phyloP scores from a whole-genome alignment of 768 basidiomycete species.

The Sarcodon sp. region DNA sequence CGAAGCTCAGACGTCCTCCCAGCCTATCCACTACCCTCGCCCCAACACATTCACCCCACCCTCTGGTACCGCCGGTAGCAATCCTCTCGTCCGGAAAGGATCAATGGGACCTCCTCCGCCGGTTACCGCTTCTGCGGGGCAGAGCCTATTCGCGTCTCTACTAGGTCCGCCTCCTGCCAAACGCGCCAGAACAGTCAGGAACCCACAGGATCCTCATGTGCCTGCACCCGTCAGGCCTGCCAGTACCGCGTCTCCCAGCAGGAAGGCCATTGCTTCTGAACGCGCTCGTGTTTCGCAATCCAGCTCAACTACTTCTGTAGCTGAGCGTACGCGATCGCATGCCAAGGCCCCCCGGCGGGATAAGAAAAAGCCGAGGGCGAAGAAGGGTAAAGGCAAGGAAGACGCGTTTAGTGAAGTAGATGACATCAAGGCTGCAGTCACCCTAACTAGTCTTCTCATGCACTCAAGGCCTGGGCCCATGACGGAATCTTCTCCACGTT shows the following conservation, averaged over 20 bases:
- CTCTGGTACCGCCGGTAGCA: slow-evolving; percentile 16
- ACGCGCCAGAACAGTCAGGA: slow-evolving; percentile 70
- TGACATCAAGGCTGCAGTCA: slow-evolving; percentile 77
- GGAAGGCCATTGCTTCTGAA: neutral
- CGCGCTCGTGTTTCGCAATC: slow-evolving; percentile 5
- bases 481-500: slow-evolving; percentile 56
- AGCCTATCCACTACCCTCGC: slow-evolving; percentile 19
- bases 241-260: slow-evolving; percentile 5
- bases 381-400: slow-evolving; percentile 7
- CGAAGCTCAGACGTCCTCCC: slow-evolving; percentile 42
- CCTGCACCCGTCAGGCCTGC: slow-evolving; percentile 25
- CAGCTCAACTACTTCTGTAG: slow-evolving; percentile 6
- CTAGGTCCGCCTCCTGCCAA: slow-evolving; percentile 67
- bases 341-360: neutral
- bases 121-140: slow-evolving; percentile 26
- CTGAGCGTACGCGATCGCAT: slow-evolving; percentile 8
- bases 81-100: slow-evolving; percentile 11
- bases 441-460: slow-evolving; percentile 59
- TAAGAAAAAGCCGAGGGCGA: slow-evolving; percentile 6
- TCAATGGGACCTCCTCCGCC: slow-evolving; percentile 17
- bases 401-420: slow-evolving; percentile 35
- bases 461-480: slow-evolving; percentile 45
- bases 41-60: slow-evolving; percentile 28
- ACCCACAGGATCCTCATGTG: slow-evolving; percentile 56
- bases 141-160: slow-evolving; percentile 62